These are phyloP conservation scores for Ilyonectria destructans DNA, from an alignment of 2,329 filamentous ascomycete species.

Conservation along the genomic window DNA sequence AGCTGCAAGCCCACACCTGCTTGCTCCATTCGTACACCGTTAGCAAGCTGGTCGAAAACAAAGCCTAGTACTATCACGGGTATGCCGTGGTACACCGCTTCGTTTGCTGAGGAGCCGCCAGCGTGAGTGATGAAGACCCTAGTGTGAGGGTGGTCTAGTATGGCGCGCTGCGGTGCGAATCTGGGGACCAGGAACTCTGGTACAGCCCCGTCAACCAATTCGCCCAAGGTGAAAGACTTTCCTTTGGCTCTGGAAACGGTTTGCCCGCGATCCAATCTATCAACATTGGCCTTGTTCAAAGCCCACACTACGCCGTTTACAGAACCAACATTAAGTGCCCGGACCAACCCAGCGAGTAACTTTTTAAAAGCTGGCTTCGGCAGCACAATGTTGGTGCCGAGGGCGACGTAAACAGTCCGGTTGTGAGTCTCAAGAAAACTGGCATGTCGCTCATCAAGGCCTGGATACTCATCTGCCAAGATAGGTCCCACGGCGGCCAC, in stretches of 20 bases:
- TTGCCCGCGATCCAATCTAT: not conserved
- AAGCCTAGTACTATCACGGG: not conserved
- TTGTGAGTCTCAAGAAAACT: not conserved
- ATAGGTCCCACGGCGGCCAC: constrained; percentile 7
- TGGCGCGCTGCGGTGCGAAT: constrained; percentile 5
- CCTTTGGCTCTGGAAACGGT: not conserved
- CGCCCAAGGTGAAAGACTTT: not conserved
- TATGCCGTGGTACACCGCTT: not conserved
- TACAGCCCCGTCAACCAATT: not conserved
- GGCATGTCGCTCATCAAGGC: not conserved
- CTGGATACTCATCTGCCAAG: not conserved
- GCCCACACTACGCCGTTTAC: not conserved
- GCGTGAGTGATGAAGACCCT: not conserved
- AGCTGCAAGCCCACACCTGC: not conserved
- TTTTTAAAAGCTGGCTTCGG: not conserved
- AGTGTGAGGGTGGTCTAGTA: not conserved
- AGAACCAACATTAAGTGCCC: not conserved
- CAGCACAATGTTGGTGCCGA: constrained; percentile 7
- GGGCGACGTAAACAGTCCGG: not conserved
- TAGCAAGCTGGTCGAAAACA: not conserved
- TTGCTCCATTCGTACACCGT: not conserved
- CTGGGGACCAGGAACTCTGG: not conserved
- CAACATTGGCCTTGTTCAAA: not conserved
- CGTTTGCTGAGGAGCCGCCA: not conserved
- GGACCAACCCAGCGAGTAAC: not conserved